Conservation (phyloP, 2,329 filamentous ascomycete genomes). For the Diaporthe australafricana region DNA sequence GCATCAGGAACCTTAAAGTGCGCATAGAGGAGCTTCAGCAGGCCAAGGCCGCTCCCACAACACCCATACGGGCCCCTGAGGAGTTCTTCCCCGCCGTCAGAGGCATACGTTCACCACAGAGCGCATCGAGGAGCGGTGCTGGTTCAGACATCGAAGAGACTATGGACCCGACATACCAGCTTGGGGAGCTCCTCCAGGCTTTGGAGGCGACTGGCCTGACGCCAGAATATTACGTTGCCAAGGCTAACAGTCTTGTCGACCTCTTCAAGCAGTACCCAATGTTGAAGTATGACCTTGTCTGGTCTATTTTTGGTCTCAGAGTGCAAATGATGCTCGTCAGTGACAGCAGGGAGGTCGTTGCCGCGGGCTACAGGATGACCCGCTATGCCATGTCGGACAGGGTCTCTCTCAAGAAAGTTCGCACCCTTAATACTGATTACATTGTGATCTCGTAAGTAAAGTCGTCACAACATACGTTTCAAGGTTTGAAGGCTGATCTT, state of each 20-base stretch:
- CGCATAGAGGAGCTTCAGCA: slow-evolving; percentile 71
- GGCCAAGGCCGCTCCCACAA: slow-evolving; percentile 61
- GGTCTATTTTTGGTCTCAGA: slow-evolving; percentile 92
- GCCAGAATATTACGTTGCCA: slow-evolving; percentile 94
- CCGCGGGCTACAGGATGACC: slow-evolving; percentile 92
- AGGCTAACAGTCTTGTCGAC: slow-evolving; percentile 92
- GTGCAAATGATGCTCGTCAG: slow-evolving; percentile 97
- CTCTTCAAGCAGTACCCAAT: slow-evolving; percentile 94
- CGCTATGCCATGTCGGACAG: slow-evolving; percentile 95
- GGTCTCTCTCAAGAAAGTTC: slow-evolving; percentile 88
- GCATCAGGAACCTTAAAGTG: slow-evolving; percentile 70
- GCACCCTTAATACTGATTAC: slow-evolving; percentile 89
- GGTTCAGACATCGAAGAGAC: slow-evolving; percentile 75
- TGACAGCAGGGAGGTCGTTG: slow-evolving; percentile 94
- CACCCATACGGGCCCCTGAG: slow-evolving; percentile 64
- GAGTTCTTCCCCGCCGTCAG: slow-evolving; percentile 59
- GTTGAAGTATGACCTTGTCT: slow-evolving; percentile 95
- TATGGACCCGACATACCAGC: slow-evolving; percentile 87
- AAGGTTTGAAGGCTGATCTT: slow-evolving; percentile 28
- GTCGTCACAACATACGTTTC: no score
- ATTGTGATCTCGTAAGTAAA: slow-evolving; percentile 77
- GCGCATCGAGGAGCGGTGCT: slow-evolving; percentile 64
- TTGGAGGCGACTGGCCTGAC: slow-evolving; percentile 88
- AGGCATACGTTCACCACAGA: slow-evolving; percentile 67
- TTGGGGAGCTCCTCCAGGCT: slow-evolving; percentile 90